Evolutionary conservation across 768 basidiomycete species (phyloP).

Genomic region (Epithele typhae): DNA sequence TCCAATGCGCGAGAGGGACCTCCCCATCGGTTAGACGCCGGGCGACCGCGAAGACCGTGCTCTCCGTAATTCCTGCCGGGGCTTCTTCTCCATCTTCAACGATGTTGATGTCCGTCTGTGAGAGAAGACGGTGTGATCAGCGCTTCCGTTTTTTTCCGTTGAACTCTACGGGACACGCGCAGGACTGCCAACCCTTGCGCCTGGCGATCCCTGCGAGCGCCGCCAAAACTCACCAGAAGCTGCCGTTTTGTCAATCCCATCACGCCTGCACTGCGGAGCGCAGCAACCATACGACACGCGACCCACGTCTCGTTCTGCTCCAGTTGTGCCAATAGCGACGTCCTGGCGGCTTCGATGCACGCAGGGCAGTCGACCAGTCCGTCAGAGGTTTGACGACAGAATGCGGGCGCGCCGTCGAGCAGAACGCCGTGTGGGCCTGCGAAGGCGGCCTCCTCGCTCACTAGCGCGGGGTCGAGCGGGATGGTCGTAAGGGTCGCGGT

Average conservation of each 20-base stretch:
- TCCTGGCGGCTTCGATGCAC: constrained; percentile 16
- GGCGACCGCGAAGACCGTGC: constrained; percentile 28
- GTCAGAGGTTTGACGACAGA: constrained; percentile 10
- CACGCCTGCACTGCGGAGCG: constrained; percentile 13
- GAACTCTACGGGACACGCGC: no score
- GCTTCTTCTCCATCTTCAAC: no score
- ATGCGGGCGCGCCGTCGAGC: constrained; percentile 15
- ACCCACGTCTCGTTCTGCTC: neutral
- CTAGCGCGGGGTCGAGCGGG: neutral
- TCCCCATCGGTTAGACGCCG: constrained; percentile 39
- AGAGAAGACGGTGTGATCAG: no score
- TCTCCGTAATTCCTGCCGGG: neutral
- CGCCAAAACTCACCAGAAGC: constrained; percentile 31
- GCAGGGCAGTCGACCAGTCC: constrained; percentile 21
- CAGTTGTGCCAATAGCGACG: neutral
- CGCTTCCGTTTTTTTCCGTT: no score
- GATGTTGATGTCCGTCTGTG: no score
- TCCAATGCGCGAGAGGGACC: constrained; percentile 61
- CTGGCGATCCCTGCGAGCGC: no score
- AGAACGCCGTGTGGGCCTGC: constrained; percentile 15
- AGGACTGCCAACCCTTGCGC: no score
- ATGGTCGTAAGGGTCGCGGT: no score
- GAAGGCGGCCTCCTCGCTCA: neutral
- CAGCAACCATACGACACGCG: constrained; percentile 7
- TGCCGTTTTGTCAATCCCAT: constrained; percentile 26